These are phyloP conservation scores for Coemansia sp. DNA, from an alignment of 192 early-diverging fungal species.

Conservation along the genomic window DNA sequence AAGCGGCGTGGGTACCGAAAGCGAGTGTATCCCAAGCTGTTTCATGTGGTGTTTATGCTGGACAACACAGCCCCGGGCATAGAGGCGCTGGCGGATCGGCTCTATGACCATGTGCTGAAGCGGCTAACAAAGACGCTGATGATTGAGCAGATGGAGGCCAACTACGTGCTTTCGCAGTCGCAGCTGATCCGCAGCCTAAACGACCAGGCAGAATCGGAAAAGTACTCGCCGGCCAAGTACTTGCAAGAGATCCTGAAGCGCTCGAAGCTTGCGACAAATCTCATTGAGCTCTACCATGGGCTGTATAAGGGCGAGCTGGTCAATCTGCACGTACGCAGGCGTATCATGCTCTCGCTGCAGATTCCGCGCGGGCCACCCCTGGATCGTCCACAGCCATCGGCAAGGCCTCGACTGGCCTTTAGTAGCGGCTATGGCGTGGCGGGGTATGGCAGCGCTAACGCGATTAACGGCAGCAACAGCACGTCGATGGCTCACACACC, in stretches of 20 bases:
- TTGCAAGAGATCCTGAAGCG: constrained; percentile 21
- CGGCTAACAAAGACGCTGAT: constrained; percentile 49
- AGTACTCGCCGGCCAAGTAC: constrained; percentile 23
- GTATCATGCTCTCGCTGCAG: constrained; percentile 51
- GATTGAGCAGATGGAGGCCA: constrained; percentile 50
- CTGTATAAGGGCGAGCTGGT: constrained; percentile 41
- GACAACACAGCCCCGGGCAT: constrained; percentile 44
- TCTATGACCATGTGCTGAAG: constrained; percentile 45
- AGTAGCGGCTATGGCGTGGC: constrained; percentile 5
- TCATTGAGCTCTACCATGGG: constrained; percentile 46
- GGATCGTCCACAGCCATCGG: constrained; percentile 28
- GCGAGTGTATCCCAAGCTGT: constrained; percentile 38
- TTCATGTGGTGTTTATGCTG: constrained; percentile 52
- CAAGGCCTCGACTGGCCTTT: constrained; percentile 12
- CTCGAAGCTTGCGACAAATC: constrained; percentile 33
- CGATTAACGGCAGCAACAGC: constrained; percentile 11
- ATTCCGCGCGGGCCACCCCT: constrained; percentile 46
- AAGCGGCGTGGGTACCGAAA: constrained; percentile 45
- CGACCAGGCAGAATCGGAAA: constrained; percentile 31
- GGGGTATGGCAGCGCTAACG: constrained; percentile 11
- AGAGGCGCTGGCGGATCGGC: constrained; percentile 41
- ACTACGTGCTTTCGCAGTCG: constrained; percentile 50
- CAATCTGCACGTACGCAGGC: constrained; percentile 42
- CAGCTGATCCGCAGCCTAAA: constrained; percentile 44
- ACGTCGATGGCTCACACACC: constrained; percentile 37